phyloP scores from a whole-genome alignment of 352 stramenopile species.

The Globisporangium radiosum region DNA sequence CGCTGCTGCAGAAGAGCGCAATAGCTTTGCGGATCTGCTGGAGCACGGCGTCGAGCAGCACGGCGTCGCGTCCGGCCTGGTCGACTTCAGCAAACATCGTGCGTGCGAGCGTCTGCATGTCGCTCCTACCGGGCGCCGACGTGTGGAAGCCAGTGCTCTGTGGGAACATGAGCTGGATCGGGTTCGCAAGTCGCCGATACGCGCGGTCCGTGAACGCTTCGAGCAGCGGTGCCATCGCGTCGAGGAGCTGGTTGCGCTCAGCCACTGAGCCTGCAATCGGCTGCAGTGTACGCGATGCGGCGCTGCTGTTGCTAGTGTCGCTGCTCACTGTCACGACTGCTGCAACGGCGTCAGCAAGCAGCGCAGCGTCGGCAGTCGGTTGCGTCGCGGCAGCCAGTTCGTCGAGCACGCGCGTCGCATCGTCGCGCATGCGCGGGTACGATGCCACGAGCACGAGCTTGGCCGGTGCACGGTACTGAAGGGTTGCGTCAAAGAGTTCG shows the following conservation, averaged over 20 bases:
- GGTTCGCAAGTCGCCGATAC: slow-evolving; percentile 57
- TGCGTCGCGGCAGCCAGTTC: slow-evolving; percentile 48
- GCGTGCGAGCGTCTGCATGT: slow-evolving; percentile 77
- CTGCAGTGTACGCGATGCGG: slow-evolving; percentile 12
- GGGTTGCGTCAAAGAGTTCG: slow-evolving; percentile 59
- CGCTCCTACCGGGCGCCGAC: slow-evolving; percentile 67
- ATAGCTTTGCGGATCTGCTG: slow-evolving; percentile 59
- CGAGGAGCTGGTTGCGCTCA: slow-evolving; percentile 63
- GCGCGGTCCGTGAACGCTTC: slow-evolving; percentile 66
- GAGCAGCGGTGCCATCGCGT: slow-evolving; percentile 57
- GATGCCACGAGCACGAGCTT: slow-evolving; percentile 69
- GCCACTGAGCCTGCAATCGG: slow-evolving; percentile 30
- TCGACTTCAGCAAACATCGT: slow-evolving; percentile 72
- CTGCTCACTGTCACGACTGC: neutral
- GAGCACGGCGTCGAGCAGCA: slow-evolving; percentile 49
- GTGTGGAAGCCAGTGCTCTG: slow-evolving; percentile 79
- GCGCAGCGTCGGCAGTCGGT: slow-evolving; percentile 8
- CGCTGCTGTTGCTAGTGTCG: slow-evolving; percentile 7
- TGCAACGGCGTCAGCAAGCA: slow-evolving; percentile 11
- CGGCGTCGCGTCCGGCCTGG: slow-evolving; percentile 44
- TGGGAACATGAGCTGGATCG: slow-evolving; percentile 86
- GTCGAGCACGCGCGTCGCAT: slow-evolving; percentile 57
- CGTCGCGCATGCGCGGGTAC: slow-evolving; percentile 74
- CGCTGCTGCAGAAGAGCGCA: slow-evolving; percentile 58
- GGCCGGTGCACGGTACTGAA: slow-evolving; percentile 46